Evolutionary conservation across 2,329 filamentous ascomycete species (phyloP), one percentile per base, ranked within the genome.

Genomic region (Aspergillus fumigatiaffinis): DNA sequence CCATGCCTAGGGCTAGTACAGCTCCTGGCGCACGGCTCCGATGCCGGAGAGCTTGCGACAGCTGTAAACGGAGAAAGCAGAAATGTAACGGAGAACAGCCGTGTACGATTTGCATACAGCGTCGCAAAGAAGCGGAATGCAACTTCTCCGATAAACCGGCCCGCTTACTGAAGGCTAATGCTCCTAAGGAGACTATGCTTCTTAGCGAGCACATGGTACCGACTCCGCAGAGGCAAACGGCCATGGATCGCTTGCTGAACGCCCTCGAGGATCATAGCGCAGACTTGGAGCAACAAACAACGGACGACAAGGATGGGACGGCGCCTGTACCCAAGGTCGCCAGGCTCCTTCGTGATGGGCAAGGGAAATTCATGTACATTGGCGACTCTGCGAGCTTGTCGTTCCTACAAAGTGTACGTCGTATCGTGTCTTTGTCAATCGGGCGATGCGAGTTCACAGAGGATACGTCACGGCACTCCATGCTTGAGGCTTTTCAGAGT

Each of bases 361-460:
- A 81, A 59, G 80, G 80, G 5, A 82, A 82, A 55, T 77, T 80
- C 51, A 81, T 83, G 64, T 83, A 82, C 60, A 79, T 83, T 28
- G 80, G 80, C 14, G 80, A 83, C 57, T 82, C 79, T 41, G 80
- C 80, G 35, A 81, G 79, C 50, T 68, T 82, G 50, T 82, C 80
- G 0, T 82, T 82, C 53, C 62, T 82, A 38, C 80, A 82, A 62
- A 82, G 78, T 54, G 79, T 82, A 14, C 77, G 80, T 35, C 76
- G 80, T 48, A 72, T 83, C 5, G 76, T 82, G 7, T 76, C 77
- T 3, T 73, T 75, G 10, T 74, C 76, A 21, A 76, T 79, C 23
- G 77, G 77, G 12, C 71, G 73, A 14, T 76, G 75, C 51, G 70
- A 70, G 20, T 70, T 77, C 23, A 77, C 75, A 3, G 72, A 75